Percentiles rank a stretch among this genome's conserved stretches.
phyloP scores from a whole-genome alignment of 805 yeast genomes.

The Novakomyces olei region DNA sequence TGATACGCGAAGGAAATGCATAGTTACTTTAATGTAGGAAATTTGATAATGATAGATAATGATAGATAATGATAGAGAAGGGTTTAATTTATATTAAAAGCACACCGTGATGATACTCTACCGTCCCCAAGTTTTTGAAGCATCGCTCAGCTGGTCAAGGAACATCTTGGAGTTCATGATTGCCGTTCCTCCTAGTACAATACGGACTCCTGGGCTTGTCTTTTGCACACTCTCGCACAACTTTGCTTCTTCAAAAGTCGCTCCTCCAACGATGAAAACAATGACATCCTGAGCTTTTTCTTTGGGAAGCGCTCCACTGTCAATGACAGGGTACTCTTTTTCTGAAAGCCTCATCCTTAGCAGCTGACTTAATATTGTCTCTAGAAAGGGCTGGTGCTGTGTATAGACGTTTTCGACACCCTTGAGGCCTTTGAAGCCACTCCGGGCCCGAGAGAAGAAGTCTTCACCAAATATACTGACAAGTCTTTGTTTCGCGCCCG shows the following conservation, averaged over 20 bases:
- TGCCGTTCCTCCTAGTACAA: slow-evolving; percentile 67
- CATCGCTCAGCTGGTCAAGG: too few relatives aligned
- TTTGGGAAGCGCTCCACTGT: slow-evolving; percentile 15
- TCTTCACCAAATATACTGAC: slow-evolving; percentile 20
- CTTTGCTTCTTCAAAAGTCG: slow-evolving; percentile 79
- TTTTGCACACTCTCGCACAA: slow-evolving; percentile 25
- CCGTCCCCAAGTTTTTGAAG: too few relatives aligned
- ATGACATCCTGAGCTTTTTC: slow-evolving; percentile 19
- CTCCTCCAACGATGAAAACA: slow-evolving; percentile 50
- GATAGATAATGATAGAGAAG: too few relatives aligned
- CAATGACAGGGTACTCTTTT: slow-evolving; percentile 24
- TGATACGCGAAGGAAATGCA: too few relatives aligned
- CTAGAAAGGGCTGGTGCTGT: slow-evolving; percentile 71
- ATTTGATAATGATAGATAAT: too few relatives aligned
- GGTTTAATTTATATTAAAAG: too few relatives aligned
- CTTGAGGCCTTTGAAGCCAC: slow-evolving; percentile 22
- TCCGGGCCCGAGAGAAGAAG: slow-evolving; percentile 20
- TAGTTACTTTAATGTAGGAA: too few relatives aligned
- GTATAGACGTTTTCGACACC: slow-evolving; percentile 43
- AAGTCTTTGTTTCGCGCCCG: slow-evolving; percentile 25
- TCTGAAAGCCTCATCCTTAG: slow-evolving; percentile 21
- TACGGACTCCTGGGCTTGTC: slow-evolving; percentile 28
- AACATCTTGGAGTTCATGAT: slow-evolving; percentile 27
- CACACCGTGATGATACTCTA: too few relatives aligned
- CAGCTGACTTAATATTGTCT: slow-evolving; percentile 22